Evolutionary conservation across 441 rosid genomes (phyloP).

Genomic region (Pelargonium citronellum): DNA sequence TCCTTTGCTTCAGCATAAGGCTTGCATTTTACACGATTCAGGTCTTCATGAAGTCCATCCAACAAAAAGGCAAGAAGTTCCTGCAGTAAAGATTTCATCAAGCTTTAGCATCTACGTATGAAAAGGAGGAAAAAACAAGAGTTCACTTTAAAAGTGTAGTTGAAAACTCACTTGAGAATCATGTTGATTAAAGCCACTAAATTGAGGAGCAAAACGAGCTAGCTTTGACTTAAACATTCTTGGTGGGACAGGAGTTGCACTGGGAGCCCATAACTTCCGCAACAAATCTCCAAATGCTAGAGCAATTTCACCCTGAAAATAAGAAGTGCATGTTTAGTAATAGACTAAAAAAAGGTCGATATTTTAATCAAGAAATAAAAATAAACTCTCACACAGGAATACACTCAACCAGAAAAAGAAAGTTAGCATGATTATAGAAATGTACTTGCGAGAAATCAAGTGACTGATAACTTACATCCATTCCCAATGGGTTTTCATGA

Average conservation of each 20-base stretch:
- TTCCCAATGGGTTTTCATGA: slow-evolving; percentile 63
- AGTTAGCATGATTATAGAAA: slow-evolving; percentile 15
- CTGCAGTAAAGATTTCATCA: slow-evolving; percentile 34
- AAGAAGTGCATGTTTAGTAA: slow-evolving; percentile 11
- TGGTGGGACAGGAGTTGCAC: slow-evolving; percentile 58
- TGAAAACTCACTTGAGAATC: slow-evolving; percentile 67
- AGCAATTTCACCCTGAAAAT: slow-evolving; percentile 67
- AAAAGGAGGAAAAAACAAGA: slow-evolving; percentile 18
- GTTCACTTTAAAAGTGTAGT: slow-evolving; percentile 20
- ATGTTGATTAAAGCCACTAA: slow-evolving; percentile 76
- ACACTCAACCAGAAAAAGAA: neutral
- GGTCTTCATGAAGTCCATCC: slow-evolving; percentile 80
- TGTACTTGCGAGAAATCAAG: slow-evolving; percentile 10
- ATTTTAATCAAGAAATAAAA: slow-evolving; percentile 10
- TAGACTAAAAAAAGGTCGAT: slow-evolving; percentile 13
- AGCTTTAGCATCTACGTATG: slow-evolving; percentile 21
- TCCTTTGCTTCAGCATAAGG: slow-evolving; percentile 72
- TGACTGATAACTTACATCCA: slow-evolving; percentile 48
- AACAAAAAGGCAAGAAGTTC: slow-evolving; percentile 68
- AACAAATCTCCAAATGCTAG: slow-evolving; percentile 66
- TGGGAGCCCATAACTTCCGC: slow-evolving; percentile 75
- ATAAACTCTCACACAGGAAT: neutral
- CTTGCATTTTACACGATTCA: slow-evolving; percentile 65
- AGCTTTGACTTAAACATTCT: slow-evolving; percentile 67
- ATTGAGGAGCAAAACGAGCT: slow-evolving; percentile 70